Evolutionary conservation across 2,329 filamentous ascomycete genomes (phyloP).

Genomic region (Thermoascus crustaceus): DNA sequence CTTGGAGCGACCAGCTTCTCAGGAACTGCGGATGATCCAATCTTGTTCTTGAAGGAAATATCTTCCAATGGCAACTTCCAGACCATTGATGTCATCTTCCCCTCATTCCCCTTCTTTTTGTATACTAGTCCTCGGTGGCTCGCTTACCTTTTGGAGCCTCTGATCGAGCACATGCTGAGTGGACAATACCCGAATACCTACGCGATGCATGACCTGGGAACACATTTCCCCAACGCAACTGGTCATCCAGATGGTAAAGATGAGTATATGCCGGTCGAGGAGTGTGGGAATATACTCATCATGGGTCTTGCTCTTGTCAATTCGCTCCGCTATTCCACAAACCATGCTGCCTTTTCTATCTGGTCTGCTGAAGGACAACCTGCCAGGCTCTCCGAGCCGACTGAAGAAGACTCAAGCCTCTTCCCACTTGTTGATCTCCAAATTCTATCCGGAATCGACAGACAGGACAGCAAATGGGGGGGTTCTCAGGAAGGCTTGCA

Average conservation of each 20-base stretch:
- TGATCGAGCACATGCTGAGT: slow-evolving; percentile 73
- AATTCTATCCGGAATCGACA: slow-evolving; percentile 42
- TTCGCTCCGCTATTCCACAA: slow-evolving; percentile 56
- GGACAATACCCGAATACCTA: slow-evolving; percentile 70
- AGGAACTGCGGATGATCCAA: slow-evolving; percentile 59
- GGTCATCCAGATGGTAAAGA: slow-evolving; percentile 46
- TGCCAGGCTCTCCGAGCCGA: slow-evolving; percentile 13
- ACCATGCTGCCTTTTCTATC: slow-evolving; percentile 49
- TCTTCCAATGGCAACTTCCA: slow-evolving; percentile 79
- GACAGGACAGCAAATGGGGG: slow-evolving; percentile 56
- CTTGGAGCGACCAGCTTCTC: slow-evolving; percentile 70
- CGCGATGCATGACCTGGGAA: slow-evolving; percentile 47
- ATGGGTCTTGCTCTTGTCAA: slow-evolving; percentile 73
- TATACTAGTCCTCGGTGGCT: slow-evolving; percentile 78
- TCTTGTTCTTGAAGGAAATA: slow-evolving; percentile 79
- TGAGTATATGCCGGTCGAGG: slow-evolving; percentile 52
- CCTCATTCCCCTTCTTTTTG: slow-evolving; percentile 75
- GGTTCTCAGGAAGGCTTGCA: slow-evolving; percentile 46
- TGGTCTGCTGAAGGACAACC: slow-evolving; percentile 42
- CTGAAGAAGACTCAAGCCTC: slow-evolving; percentile 19
- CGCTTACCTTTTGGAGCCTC: slow-evolving; percentile 67
- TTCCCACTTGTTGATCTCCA: slow-evolving; percentile 46
- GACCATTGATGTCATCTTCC: slow-evolving; percentile 82
- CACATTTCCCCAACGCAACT: slow-evolving; percentile 48
- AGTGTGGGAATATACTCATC: slow-evolving; percentile 66